Evolutionary conservation across 495 filamentous ascomycete species (phyloP).

Genomic region (Aspergillus taichungensis): DNA sequence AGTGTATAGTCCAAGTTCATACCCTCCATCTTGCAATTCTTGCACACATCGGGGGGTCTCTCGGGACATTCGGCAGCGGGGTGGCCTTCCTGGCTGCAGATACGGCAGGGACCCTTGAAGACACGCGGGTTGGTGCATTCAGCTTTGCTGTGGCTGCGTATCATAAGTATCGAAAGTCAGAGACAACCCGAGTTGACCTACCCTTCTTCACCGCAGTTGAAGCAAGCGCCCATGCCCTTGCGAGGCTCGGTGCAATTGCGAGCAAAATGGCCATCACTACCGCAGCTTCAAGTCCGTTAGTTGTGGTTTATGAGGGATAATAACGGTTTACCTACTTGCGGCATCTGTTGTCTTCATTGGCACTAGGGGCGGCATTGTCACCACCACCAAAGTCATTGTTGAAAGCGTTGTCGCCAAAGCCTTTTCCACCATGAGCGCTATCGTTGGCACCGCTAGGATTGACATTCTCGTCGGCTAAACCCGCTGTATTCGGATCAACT

Average conservation of each 20-base stretch:
- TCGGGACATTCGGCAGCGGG: constrained; percentile 62
- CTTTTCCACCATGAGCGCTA: constrained; percentile 1
- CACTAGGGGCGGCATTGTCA: constrained; percentile 8
- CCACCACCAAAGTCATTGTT: constrained; percentile 1
- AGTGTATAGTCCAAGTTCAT: constrained; percentile 6
- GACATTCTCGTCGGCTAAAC: constrained; percentile 10
- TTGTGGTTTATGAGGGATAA: neutral
- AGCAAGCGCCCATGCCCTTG: constrained; percentile 48
- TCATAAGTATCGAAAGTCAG: constrained; percentile 6
- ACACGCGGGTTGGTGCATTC: constrained; percentile 60
- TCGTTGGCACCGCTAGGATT: constrained; percentile 4
- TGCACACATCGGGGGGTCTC: constrained; percentile 54
- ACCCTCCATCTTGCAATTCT: constrained; percentile 70
- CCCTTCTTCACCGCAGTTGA: constrained; percentile 72
- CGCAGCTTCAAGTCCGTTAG: constrained; percentile 37
- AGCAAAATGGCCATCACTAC: constrained; percentile 44
- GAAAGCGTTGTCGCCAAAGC: constrained; percentile 6
- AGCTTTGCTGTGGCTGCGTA: constrained; percentile 49
- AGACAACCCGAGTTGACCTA: constrained; percentile 23
- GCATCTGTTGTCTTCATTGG: constrained; percentile 23
- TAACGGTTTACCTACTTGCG: constrained; percentile 35
- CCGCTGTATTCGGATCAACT: neutral
- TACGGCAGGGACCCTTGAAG: constrained; percentile 62
- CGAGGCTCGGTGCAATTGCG: constrained; percentile 48
- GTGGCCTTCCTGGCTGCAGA: constrained; percentile 69